phyloP scores from a whole-genome alignment of 495 filamentous ascomycete genomes.

The Thozetella sp. region DNA sequence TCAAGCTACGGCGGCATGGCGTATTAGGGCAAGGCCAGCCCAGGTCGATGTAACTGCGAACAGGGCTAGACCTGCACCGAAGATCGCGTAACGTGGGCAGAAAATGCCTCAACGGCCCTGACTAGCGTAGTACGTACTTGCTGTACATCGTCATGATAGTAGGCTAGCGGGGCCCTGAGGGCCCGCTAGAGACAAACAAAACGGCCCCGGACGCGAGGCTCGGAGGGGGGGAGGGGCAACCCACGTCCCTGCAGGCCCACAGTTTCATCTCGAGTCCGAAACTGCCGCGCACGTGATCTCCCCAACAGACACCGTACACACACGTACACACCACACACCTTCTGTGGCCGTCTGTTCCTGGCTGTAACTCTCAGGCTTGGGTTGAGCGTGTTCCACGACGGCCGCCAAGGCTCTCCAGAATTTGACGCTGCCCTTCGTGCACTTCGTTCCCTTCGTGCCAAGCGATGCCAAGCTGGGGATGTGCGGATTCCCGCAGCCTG shows the following conservation, averaged over 20 bases:
- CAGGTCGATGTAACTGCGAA: neutral
- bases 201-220: slow-evolving; percentile 1
- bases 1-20: slow-evolving; percentile 2
- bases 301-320: neutral
- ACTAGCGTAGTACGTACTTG: neutral
- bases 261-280: slow-evolving; percentile 4
- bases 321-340: neutral
- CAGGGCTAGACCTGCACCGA: neutral
- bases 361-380: neutral
- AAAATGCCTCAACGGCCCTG: slow-evolving; percentile 2
- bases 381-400: neutral
- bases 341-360: neutral
- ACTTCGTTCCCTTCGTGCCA: neutral
- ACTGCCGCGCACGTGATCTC: slow-evolving; percentile 1
- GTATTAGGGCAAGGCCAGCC: neutral
- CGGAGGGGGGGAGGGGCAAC: neutral
- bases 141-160: neutral
- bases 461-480: neutral
- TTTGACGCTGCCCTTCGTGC: no score
- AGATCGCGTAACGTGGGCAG: slow-evolving; percentile 2
- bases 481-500: neutral
- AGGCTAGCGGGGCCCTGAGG: neutral
- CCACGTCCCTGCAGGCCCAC: neutral
- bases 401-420: slow-evolving; percentile 1
- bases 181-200: slow-evolving; percentile 1